Conservation (phyloP, 202 grass and related monocot genomes). For the Panicum virgatum region DNA sequence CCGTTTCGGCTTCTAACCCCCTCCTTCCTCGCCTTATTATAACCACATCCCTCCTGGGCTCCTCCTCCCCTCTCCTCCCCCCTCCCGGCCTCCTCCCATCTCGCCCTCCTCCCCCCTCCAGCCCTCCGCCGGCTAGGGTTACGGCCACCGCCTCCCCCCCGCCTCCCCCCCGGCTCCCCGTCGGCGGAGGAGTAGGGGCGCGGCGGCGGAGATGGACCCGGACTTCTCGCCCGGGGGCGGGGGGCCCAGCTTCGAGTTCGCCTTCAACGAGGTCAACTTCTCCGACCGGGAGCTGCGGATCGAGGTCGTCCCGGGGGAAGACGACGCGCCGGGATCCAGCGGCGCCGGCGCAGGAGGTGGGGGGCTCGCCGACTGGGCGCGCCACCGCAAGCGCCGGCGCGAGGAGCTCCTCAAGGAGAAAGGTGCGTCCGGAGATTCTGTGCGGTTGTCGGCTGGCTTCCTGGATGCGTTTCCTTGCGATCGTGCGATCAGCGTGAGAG, state of each 20-base stretch:
- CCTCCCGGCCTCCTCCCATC: conserved; percentile 29
- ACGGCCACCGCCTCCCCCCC: conserved; percentile 13
- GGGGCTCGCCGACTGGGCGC: conserved; percentile 67
- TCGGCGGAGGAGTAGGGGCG: conserved; percentile 34
- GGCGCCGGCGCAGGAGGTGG: conserved; percentile 21
- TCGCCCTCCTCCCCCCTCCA: conserved; percentile 21
- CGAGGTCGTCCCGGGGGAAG: conserved; percentile 60
- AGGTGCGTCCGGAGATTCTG: conserved; percentile 41
- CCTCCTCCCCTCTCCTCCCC: conserved; percentile 12
- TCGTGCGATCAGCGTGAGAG: not conserved
- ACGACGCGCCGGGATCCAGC: conserved; percentile 49
- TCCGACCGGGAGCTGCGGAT: conserved; percentile 89
- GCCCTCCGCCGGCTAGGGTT: conserved; percentile 57
- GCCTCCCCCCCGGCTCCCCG: not conserved
- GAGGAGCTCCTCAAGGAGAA: conserved; percentile 75
- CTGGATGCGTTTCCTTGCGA: not conserved
- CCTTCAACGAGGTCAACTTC: conserved; percentile 96
- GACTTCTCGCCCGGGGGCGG: conserved; percentile 58
- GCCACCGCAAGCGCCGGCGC: conserved; percentile 66
- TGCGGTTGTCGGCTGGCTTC: not conserved
- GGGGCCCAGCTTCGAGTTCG: conserved; percentile 84
- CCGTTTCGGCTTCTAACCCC: not conserved
- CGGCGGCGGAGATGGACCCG: conserved; percentile 61
- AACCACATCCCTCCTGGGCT: not conserved
- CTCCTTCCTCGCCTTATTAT: conserved; percentile 3